Conservation (phyloP, 2,329 filamentous ascomycete species). For the Beauveria asiatica region DNA sequence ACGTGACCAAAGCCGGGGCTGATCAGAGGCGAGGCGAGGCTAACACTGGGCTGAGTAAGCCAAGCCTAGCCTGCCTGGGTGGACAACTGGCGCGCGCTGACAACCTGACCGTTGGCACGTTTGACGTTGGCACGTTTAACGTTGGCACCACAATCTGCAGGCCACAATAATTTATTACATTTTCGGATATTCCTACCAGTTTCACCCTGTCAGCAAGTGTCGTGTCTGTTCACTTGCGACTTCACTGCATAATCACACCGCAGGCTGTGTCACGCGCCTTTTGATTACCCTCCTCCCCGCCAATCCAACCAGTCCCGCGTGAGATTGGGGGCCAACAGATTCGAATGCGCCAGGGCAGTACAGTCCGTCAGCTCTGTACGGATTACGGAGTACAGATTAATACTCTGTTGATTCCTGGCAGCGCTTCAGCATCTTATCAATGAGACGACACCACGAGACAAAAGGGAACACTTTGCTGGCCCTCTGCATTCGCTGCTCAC, state of each 20-base stretch:
- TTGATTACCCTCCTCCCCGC: neutral
- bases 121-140: neutral
- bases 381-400: neutral
- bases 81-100: neutral
- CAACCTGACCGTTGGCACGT: neutral
- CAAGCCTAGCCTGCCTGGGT: no score
- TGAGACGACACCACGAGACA: neutral
- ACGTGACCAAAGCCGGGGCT: slow-evolving; percentile 8
- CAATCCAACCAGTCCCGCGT: neutral
- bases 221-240: neutral
- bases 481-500: neutral
- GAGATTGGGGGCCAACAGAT: neutral
- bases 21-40: no score
- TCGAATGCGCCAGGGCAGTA: neutral
- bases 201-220: no score
- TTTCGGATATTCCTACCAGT: neutral
- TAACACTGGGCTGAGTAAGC: slow-evolving; percentile 7
- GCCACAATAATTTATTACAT: neutral
- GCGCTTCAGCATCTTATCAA: neutral
- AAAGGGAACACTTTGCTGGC: neutral
- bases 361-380: neutral
- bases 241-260: slow-evolving; percentile 1
- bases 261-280: neutral
- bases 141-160: neutral
- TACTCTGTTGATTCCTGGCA: neutral